These are phyloP conservation scores for Penicillium oxalicum DNA, from an alignment of 2,329 filamentous ascomycete species.

Conservation along the genomic window DNA sequence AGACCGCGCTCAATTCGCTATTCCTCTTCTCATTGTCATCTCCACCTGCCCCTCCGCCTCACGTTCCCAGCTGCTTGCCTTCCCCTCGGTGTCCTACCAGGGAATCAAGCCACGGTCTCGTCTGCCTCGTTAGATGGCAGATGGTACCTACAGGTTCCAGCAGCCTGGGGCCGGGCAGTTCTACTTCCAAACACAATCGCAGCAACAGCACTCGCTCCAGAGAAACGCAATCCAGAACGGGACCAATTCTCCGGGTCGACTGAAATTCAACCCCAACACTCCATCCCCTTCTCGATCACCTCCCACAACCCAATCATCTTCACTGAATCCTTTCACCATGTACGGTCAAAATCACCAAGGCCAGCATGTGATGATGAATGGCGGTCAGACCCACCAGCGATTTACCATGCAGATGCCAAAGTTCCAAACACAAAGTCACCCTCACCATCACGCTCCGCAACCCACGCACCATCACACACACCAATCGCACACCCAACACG, in stretches of 20 bases:
- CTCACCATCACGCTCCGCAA: slow-evolving; percentile 41
- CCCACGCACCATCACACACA: slow-evolving; percentile 38
- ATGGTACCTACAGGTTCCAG: slow-evolving; percentile 51
- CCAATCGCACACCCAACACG: slow-evolving; percentile 40
- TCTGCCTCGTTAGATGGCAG: slow-evolving; percentile 50
- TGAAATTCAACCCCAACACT: slow-evolving; percentile 43
- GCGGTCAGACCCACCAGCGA: slow-evolving; percentile 43
- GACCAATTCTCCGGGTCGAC: slow-evolving; percentile 42
- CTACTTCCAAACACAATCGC: slow-evolving; percentile 41
- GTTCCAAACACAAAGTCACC: slow-evolving; percentile 43
- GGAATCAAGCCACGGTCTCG: slow-evolving; percentile 37
- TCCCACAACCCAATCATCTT: slow-evolving; percentile 37
- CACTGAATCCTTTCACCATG: slow-evolving; percentile 43
- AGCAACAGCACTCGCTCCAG: slow-evolving; percentile 40
- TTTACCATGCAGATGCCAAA: slow-evolving; percentile 47
- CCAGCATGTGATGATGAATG: slow-evolving; percentile 48
- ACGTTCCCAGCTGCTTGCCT: slow-evolving; percentile 19
- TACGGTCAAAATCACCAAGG: slow-evolving; percentile 44
- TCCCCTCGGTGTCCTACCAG: slow-evolving; percentile 24
- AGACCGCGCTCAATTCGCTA: slow-evolving; percentile 38
- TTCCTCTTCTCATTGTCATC: slow-evolving; percentile 29
- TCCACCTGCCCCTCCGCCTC: slow-evolving; percentile 21
- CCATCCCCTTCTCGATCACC: slow-evolving; percentile 46
- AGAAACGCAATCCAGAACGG: slow-evolving; percentile 42
- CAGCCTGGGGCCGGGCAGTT: slow-evolving; percentile 49